These are phyloP conservation scores for Aureobasidium sp. DNA, from an alignment of 2,329 filamentous ascomycete species.

Conservation along the genomic window DNA sequence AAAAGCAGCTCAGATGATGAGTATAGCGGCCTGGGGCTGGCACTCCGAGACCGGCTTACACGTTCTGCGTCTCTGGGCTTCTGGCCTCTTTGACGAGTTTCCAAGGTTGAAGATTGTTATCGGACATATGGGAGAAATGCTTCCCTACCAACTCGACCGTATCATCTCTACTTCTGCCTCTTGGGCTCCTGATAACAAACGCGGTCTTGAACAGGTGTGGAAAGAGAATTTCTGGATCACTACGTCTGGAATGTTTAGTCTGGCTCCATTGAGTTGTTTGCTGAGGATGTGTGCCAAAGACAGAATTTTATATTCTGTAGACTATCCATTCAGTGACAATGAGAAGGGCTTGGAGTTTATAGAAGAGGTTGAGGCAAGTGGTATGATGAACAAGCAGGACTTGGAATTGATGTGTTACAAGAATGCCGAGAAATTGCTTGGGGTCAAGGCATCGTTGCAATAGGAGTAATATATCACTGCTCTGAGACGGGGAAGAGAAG, in stretches of 20 bases:
- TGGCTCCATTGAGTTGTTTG: conserved; percentile 43
- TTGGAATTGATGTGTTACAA: conserved; percentile 43
- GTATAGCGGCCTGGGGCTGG: conserved; percentile 43
- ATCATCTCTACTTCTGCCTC: conserved; percentile 25
- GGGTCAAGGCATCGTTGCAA: conserved; percentile 21
- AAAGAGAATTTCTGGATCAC: conserved; percentile 53
- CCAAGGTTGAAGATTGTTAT: conserved; percentile 49
- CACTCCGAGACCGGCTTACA: conserved; percentile 46
- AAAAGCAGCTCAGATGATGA: conserved; percentile 29
- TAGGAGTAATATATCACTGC: too few relatives aligned
- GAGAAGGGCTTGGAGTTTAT: conserved; percentile 46
- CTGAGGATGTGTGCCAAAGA: conserved; percentile 36
- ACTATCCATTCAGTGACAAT: conserved; percentile 51
- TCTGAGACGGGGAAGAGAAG: too few relatives aligned
- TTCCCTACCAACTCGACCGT: conserved; percentile 51
- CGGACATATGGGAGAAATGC: conserved; percentile 51
- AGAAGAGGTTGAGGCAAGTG: conserved; percentile 43
- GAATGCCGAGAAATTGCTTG: conserved; percentile 46
- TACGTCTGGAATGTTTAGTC: conserved; percentile 49
- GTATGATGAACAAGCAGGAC: conserved; percentile 44
- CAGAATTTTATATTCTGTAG: conserved; percentile 50
- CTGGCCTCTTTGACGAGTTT: conserved; percentile 49
- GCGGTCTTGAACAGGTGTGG: conserved; percentile 36
- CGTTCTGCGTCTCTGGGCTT: conserved; percentile 44
- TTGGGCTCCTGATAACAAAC: conserved; percentile 26